Base-by-base conservation (phyloP, 495 filamentous ascomycete species). In the Articulospora tetracladia region DNA sequence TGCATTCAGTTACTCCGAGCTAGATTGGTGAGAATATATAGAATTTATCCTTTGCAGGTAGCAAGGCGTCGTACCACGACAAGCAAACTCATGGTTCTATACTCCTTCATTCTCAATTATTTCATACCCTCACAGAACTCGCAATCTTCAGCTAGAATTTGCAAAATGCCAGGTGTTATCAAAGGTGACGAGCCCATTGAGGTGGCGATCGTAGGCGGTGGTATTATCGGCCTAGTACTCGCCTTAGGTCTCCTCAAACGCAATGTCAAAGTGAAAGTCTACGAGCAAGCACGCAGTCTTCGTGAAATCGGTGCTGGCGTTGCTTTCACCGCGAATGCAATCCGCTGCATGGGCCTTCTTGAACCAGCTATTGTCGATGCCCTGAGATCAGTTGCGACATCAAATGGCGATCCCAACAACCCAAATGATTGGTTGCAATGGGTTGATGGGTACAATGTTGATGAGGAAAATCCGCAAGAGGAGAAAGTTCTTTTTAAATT, bases 221-320 rank as follows among this genome's bases (percentile, higher is more conserved):
- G 84, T 15, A 84, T 87, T 50, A 78, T 81, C 0, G 84, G 84
- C 23, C 72, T 86, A 25, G 73, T 72, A 54, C 76, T 87, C 1
- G 83, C 82, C 11, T 67, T 80, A 0, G 83, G 76, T 17, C 76
- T 86, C 12, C 72, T 79, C 57, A 73, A 72, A 19, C 82, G 81
- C 61, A 63, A 67, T 1, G 65, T 86, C 27, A 58, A 62, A 3
- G 79, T 77, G 48, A 74, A 74, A 4, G 69, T 87, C 36, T 86
- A 85, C 63, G 84, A 87, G 71, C 79, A 80, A 1, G 74, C 79
- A 0, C 50, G 73, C 0, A 69, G 62, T 1, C 81, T 84, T 68
- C 70, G 73, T 12, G 84, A 86, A 64, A 78, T 86, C 49, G 84
- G 84, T 1, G 79, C 83, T 0, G 84, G 84, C 11, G 74, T 87